Evolutionary conservation across 257 asterid species (phyloP), one percentile per base, ranked within the genome.

Genomic region (Capsicum baccatum): DNA sequence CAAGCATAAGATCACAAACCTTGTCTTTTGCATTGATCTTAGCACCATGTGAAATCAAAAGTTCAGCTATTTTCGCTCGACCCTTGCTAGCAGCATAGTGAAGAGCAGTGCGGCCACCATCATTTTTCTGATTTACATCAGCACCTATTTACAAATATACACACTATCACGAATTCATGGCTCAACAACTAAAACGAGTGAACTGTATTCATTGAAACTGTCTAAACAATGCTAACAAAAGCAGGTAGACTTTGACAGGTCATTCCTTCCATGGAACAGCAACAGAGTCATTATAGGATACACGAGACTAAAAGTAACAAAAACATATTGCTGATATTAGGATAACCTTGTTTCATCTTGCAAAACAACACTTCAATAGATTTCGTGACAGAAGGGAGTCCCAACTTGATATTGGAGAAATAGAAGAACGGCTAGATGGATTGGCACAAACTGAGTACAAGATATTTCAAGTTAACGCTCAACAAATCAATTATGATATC

Each of bases 71-170:
- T 87, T 91, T 92, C 85, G 86, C 81, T 81, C 81, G 89, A 84
- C 97, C 99, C 92, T 97, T 95, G 95, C 99, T 94, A 79, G 99
- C 99, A 84, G 98, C 98, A 88, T 97, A 95, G 88, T 97, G 98
- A 83, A 97, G 97, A 71, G 99, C 97, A 64, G 98, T 92, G 68
- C 97, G 97, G 68, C 98, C 98, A 57, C 99, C 99, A 66, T 89
- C 58, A 74, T 93, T 96, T 88, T 89, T 92, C 84, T 88, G 64
- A 81, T 96, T 94, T 59, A 91, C 92, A 85, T 94, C 95, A 83
- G 98, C 98, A 80, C 97, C 99, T 96, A 94, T 87, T 80, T 84
- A 89, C 13, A 84, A 83, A 33, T 71, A 83, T 66, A 54, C 52
- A 19, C 15, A 84, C 56, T 82, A 83, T 74, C 54, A 37, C 12